phyloP scores from a whole-genome alignment of 345 rosid species.

The Salix purpurea region DNA sequence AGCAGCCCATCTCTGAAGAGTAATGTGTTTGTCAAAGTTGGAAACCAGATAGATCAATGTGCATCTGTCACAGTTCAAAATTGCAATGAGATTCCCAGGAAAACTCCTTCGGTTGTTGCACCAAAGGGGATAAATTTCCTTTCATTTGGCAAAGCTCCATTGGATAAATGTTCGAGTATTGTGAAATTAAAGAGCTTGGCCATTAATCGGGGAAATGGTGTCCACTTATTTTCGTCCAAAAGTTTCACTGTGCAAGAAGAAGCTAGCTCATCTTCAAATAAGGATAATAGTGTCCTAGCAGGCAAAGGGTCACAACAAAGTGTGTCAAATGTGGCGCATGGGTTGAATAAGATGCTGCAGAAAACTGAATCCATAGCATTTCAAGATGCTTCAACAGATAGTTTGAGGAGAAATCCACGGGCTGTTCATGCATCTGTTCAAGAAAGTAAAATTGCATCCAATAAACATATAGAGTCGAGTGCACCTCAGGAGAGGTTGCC shows the following conservation, averaged over 20 bases:
- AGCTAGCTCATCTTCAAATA: not conserved
- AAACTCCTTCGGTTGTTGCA: conserved; percentile 10
- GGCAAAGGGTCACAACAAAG: conserved; percentile 15
- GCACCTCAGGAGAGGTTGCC: conserved; percentile 15
- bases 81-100: conserved; percentile 21
- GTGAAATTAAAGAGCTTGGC: conserved; percentile 19
- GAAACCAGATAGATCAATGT: conserved; percentile 22
- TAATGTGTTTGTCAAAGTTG: conserved; percentile 13
- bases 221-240: conserved; percentile 7
- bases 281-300: not conserved
- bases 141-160: conserved; percentile 47
- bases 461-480: conserved; percentile 15
- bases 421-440: conserved; percentile 18
- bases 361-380: conserved; percentile 17
- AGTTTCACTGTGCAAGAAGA: conserved; percentile 5
- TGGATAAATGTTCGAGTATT: conserved; percentile 14
- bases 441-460: conserved; percentile 9
- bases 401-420: not conserved
- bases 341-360: conserved; percentile 14
- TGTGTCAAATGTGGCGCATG: conserved; percentile 7
- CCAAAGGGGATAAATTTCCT: conserved; percentile 50
- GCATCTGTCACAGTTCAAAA: conserved; percentile 18
- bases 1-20: conserved; percentile 19
- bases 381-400: conserved; percentile 11
- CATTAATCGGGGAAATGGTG: conserved; percentile 11